Base-by-base conservation (phyloP, 768 basidiomycete genomes). In the Boletus subcaerulescens region DNA sequence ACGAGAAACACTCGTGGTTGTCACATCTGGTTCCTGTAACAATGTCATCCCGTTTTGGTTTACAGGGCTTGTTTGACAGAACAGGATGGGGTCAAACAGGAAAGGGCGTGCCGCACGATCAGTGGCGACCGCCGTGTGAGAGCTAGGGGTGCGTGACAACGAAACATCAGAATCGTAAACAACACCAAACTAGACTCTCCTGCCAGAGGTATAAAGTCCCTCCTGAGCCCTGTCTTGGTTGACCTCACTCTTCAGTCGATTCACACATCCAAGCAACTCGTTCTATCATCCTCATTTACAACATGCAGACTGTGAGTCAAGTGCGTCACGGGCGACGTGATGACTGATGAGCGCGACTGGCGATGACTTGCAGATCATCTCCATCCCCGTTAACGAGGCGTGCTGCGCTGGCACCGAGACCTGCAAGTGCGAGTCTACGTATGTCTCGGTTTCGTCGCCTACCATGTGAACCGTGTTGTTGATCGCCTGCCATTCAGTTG, bases 331-430 rank as follows among this genome's bases (percentile, higher is more conserved):
- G n/a, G 14, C 20, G 24, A 26, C 22, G 9, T 2, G 13, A 18
- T 33, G 7, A 14, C 50, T 43, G 42, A 56, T n/a, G 26, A 4
- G 18, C 14, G 18, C n/a, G 15, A 17, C 24, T 24, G 4, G n/a
- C 20, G 29, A 1, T 4, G 13, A 33, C n/a, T 22, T n/a, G 15
- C 32, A 60, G 59, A 11, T 51, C 44, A 50, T 18, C 43, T 38
- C 60, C 13, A 41, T 52, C 50, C 64, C 45, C 26, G 56, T 63
- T 11, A 57, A 65, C 52, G 46, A 63, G 40, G 56, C 64, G 24
- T 65, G 64, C 60, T 65, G 64, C 48, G 44, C 47, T 18, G 14
- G 47, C 17, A 12, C 43, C 35, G 18, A 43, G 0, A 10, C 18
- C 7, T 66, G 64, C 54, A 48, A 20, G 17, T 65, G 64, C 53